phyloP scores from a whole-genome alignment of 441 rosid species.

The Manihot esculenta region DNA sequence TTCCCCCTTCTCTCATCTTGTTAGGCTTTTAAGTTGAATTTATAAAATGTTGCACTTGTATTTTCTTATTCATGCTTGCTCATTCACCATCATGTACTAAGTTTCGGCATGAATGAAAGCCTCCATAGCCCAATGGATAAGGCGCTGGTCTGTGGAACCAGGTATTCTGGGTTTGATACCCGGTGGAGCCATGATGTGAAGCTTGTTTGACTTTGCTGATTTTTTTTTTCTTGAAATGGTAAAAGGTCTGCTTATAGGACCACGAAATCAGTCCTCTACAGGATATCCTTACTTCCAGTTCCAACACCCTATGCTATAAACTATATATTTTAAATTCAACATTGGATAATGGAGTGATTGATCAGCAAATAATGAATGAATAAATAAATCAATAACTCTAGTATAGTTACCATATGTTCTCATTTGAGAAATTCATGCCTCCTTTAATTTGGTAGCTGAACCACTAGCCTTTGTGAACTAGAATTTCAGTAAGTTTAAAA shows the following conservation, averaged over 20 bases:
- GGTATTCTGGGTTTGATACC: conserved; percentile 98
- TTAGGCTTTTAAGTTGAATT: background rate
- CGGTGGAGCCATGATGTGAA: conserved; percentile 54
- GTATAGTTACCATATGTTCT: background rate
- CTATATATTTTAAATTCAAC: background rate
- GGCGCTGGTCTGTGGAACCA: conserved; percentile 99
- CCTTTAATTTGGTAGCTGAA: background rate
- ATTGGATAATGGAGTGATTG: background rate
- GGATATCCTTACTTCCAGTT: background rate
- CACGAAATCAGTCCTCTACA: background rate
- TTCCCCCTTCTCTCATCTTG: background rate
- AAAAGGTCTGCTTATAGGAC: background rate
- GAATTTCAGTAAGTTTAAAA: background rate
- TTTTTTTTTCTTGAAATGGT: background rate
- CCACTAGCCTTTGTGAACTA: background rate
- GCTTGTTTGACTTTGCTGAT: background rate
- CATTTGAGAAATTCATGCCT: background rate
- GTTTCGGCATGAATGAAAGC: background rate
- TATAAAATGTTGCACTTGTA: background rate
- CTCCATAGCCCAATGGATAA: conserved; percentile 64
- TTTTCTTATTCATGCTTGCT: background rate
- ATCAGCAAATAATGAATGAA: too few species aligned
- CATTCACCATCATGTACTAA: background rate
- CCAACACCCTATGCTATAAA: background rate
- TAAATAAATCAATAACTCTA: background rate